Evolutionary conservation across 1,284 basidiomycete genomes (phyloP).

Genomic region (Trametes sp.): DNA sequence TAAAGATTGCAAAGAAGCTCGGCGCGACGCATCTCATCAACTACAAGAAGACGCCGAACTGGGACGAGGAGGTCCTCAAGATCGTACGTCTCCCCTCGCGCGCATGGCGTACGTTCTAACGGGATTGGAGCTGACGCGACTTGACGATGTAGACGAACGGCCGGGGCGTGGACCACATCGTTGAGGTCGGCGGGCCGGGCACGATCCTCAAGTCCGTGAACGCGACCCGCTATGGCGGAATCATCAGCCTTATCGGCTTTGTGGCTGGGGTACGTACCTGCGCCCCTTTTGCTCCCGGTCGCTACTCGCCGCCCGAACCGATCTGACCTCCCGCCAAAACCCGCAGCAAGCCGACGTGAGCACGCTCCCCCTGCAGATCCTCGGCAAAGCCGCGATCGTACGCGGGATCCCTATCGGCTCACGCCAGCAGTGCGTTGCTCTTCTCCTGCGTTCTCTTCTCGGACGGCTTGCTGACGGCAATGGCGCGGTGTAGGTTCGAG

Average conservation of each 20-base stretch:
- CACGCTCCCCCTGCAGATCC: background rate
- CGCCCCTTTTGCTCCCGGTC: background rate
- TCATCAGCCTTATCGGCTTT: constrained; percentile 50
- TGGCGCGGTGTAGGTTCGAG: constrained; percentile 40
- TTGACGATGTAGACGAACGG: constrained; percentile 38
- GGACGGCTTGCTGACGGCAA: background rate
- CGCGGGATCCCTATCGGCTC: constrained; percentile 14
- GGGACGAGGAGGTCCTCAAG: constrained; percentile 47
- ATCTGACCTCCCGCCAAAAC: too few relatives aligned
- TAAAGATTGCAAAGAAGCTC: constrained; percentile 41
- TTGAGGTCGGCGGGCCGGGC: constrained; percentile 52
- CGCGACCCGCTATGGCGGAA: constrained; percentile 46
- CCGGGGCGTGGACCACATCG: constrained; percentile 51
- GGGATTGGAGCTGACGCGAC: background rate
- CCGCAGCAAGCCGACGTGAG: constrained; percentile 11
- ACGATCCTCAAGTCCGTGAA: constrained; percentile 49
- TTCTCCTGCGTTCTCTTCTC: background rate
- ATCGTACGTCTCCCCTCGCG: background rate
- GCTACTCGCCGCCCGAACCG: background rate
- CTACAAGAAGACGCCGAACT: constrained; percentile 50
- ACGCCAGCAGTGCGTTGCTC: constrained; percentile 1
- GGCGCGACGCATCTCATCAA: constrained; percentile 48
- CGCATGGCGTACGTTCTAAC: background rate
- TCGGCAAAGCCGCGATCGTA: constrained; percentile 6
- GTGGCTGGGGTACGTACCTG: constrained; percentile 39